Evolutionary conservation across 2,329 filamentous ascomycete species (phyloP).

Genomic region (Colletotrichum australisinense): DNA sequence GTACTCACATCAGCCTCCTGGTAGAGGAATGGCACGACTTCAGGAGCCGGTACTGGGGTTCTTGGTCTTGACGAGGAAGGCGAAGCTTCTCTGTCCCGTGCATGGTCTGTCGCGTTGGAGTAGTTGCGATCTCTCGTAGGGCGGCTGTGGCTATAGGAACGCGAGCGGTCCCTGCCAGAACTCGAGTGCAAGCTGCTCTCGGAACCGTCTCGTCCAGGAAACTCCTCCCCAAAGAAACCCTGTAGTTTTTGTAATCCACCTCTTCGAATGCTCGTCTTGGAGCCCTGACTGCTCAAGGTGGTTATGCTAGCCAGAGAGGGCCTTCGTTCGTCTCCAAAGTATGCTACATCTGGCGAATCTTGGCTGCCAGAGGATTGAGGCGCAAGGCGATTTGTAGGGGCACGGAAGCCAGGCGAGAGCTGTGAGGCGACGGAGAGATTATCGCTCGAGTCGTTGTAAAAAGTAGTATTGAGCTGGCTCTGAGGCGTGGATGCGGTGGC

Average conservation of each 20-base stretch:
- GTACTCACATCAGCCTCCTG: slow-evolving; percentile 82
- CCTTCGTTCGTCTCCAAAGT: slow-evolving; percentile 78
- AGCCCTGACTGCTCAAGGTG: slow-evolving; percentile 86
- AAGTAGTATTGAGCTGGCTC: slow-evolving; percentile 59
- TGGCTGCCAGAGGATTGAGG: slow-evolving; percentile 59
- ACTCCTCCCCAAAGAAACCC: slow-evolving; percentile 93
- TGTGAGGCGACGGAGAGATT: slow-evolving; percentile 72
- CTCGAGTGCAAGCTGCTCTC: slow-evolving; percentile 72
- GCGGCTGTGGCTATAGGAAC: slow-evolving; percentile 70
- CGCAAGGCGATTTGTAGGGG: slow-evolving; percentile 40
- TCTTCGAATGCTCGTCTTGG: slow-evolving; percentile 77
- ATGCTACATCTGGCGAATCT: slow-evolving; percentile 71
- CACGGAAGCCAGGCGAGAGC: slow-evolving; percentile 75
- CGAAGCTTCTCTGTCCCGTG: slow-evolving; percentile 72
- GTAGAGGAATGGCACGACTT: slow-evolving; percentile 97
- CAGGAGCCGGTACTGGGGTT: slow-evolving; percentile 88
- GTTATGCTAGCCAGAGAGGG: slow-evolving; percentile 91
- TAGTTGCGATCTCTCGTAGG: slow-evolving; percentile 79
- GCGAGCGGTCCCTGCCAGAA: slow-evolving; percentile 70
- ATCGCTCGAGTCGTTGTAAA: slow-evolving; percentile 82
- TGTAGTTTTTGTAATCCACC: slow-evolving; percentile 86
- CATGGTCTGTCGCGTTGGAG: slow-evolving; percentile 80
- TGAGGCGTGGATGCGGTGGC: slow-evolving; percentile 42
- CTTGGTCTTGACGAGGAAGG: slow-evolving; percentile 81
- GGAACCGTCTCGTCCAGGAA: slow-evolving; percentile 78